Base-by-base conservation (phyloP, 2,329 filamentous ascomycete species). In the Massarina eburnea region DNA sequence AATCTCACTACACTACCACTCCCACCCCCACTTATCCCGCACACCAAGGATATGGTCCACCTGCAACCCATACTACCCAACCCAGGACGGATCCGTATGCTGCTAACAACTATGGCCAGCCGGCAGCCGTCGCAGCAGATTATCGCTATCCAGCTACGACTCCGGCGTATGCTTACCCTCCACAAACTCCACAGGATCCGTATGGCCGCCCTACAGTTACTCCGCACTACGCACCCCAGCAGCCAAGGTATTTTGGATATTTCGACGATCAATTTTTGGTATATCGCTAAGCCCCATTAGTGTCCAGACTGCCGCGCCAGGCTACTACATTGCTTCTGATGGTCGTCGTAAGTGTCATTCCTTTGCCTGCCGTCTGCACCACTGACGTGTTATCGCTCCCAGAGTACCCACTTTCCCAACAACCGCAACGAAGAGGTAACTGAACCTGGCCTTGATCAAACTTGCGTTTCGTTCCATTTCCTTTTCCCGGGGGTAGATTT, bases 221-320 rank as follows among this genome's bases (percentile, higher is more conserved):
- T 34, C 41, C 54, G 35, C 45, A 51, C 39, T 55, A 62, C 50
- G 34, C 57, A 41, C 49, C 59, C 50, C 61, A 21, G 22, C 35
- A 22, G 35, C 35, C 67, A 64, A 72, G 70, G 70, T 72, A 72
- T 71, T 72, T 71, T 67, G 66, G 68, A 57, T 67, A 68, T 49
- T 64, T 54, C 54, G 60, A 68, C 58, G 59, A 64, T 39, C 50
- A 54, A 38, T 70, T 55, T 66, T 67, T 68, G 67, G 68, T 66
- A 52, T 68, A 67, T 66, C 64, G 62, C 68, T 71, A 70, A 71
- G 61, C 60, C 62, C 57, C 47, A 47, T 45, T 60, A 68, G 63
- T 64, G 41, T 60, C 49, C 20, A 10, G 15, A 56, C 57, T 46
- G 56, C 61, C 48, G 55, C 58, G 26, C 64, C 65, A 46, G 64